Conservation (phyloP, 768 basidiomycete genomes). For the Russula abietina region DNA sequence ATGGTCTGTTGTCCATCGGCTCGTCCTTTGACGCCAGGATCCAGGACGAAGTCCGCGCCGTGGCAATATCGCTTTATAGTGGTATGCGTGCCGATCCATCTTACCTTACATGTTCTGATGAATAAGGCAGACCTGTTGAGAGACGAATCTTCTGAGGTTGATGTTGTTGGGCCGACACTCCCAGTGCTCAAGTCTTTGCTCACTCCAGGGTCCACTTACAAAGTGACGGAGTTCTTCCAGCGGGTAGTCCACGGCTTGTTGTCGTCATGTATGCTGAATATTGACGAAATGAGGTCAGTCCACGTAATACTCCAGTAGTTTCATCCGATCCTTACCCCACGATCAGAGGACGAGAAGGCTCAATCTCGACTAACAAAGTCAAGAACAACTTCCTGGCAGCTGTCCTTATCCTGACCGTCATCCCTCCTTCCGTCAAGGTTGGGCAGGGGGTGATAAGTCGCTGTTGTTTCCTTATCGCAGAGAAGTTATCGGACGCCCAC, state of each 20-base stretch:
- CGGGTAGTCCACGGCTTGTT: slow-evolving; percentile 70
- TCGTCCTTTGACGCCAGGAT: slow-evolving; percentile 47
- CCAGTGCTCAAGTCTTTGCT: slow-evolving; percentile 74
- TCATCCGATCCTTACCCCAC: slow-evolving; percentile 1
- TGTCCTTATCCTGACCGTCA: slow-evolving; percentile 76
- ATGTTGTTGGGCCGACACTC: slow-evolving; percentile 74
- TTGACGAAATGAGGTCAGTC: slow-evolving; percentile 87
- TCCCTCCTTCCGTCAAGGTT: slow-evolving; percentile 60
- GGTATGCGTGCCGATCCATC: slow-evolving; percentile 40
- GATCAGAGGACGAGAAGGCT: slow-evolving; percentile 70
- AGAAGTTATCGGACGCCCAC: slow-evolving; percentile 62
- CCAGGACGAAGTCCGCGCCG: slow-evolving; percentile 70
- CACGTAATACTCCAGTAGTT: slow-evolving; percentile 2
- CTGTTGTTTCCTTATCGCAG: slow-evolving; percentile 75
- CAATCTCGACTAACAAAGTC: slow-evolving; percentile 71
- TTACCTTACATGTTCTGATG: slow-evolving; percentile 11
- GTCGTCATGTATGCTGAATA: slow-evolving; percentile 77
- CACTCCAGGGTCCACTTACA: slow-evolving; percentile 43
- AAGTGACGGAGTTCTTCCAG: slow-evolving; percentile 48
- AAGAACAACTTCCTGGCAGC: slow-evolving; percentile 86
- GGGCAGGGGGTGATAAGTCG: slow-evolving; percentile 77
- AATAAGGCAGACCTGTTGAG: slow-evolving; percentile 61
- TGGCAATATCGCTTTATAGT: slow-evolving; percentile 73
- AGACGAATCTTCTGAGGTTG: slow-evolving; percentile 75
- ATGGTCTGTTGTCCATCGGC: slow-evolving; percentile 55